Conservation (phyloP, 1,284 basidiomycete species). For the Sporisorium sorghi region DNA sequence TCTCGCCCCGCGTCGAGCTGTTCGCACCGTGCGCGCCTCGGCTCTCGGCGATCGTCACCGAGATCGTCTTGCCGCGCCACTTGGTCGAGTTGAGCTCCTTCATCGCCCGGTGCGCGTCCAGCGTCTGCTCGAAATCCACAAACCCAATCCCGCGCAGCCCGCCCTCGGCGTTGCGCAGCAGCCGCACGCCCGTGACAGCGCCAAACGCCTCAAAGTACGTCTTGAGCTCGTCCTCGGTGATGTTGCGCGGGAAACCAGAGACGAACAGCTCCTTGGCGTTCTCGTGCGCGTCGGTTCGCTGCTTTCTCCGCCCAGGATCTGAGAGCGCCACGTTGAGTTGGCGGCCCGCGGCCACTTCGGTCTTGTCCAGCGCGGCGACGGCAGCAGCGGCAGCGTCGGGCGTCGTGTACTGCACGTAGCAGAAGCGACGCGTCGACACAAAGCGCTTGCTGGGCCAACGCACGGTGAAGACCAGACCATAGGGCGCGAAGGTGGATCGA, state of each 20-base stretch:
- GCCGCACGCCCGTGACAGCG: constrained; percentile 80
- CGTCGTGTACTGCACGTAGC: constrained; percentile 89
- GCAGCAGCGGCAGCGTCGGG: constrained; percentile 83
- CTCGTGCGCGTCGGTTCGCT: constrained; percentile 83
- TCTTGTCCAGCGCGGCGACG: constrained; percentile 81
- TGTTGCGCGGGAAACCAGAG: constrained; percentile 81
- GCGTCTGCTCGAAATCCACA: constrained; percentile 79
- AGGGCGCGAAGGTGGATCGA: constrained; percentile 82
- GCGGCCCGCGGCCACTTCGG: constrained; percentile 76
- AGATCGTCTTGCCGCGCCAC: constrained; percentile 57
- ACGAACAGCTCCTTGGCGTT: constrained; percentile 86
- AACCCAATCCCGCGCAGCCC: constrained; percentile 89
- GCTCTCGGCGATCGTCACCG: constrained; percentile 53
- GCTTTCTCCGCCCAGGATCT: constrained; percentile 87
- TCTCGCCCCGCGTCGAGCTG: background rate
- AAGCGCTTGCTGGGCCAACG: constrained; percentile 99
- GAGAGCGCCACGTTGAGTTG: constrained; percentile 85
- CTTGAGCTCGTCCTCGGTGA: constrained; percentile 79
- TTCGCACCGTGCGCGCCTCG: constrained; percentile 13
- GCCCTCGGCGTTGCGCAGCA: constrained; percentile 80
- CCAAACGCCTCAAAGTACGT: constrained; percentile 82
- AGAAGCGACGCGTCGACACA: constrained; percentile 88
- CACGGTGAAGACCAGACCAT: constrained; percentile 89
- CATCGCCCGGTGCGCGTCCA: constrained; percentile 66
- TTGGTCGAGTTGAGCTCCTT: constrained; percentile 57